Conservation (phyloP, 441 rosid genomes). For the Brassica balearica region DNA sequence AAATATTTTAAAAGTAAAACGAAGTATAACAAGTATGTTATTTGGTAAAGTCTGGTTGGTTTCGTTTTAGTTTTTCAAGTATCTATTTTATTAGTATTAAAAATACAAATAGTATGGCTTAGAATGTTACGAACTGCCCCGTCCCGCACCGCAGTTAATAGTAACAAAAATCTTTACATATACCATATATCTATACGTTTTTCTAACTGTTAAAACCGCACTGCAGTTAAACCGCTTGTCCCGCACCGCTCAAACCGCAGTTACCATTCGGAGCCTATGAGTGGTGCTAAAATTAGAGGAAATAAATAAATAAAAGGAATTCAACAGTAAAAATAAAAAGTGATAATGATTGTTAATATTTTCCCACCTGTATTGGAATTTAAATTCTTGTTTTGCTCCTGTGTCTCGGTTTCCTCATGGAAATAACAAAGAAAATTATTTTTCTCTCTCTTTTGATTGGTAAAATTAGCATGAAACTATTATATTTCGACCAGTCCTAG, state of each 20-base stretch:
- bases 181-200: too few species aligned
- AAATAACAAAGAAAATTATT: background rate
- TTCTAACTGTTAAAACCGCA: too few species aligned
- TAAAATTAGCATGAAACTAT: background rate
- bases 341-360: background rate
- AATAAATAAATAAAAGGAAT: background rate
- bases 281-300: background rate
- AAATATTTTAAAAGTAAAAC: background rate
- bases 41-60: background rate
- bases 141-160: too few species aligned
- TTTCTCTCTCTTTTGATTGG: background rate
- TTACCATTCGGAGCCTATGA: background rate
- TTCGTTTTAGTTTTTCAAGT: background rate
- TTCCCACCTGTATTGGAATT: background rate
- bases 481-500: background rate
- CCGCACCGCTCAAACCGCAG: too few species aligned
- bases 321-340: background rate
- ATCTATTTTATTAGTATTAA: background rate
- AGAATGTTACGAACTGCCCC: too few species aligned
- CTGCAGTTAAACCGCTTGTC: too few species aligned
- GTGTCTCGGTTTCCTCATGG: background rate
- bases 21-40: background rate
- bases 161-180: too few species aligned
- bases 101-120: too few species aligned
- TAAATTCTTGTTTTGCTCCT: background rate